phyloP scores from a whole-genome alignment of 192 early-diverging fungal species.

The Gamsiella multidivaricata region DNA sequence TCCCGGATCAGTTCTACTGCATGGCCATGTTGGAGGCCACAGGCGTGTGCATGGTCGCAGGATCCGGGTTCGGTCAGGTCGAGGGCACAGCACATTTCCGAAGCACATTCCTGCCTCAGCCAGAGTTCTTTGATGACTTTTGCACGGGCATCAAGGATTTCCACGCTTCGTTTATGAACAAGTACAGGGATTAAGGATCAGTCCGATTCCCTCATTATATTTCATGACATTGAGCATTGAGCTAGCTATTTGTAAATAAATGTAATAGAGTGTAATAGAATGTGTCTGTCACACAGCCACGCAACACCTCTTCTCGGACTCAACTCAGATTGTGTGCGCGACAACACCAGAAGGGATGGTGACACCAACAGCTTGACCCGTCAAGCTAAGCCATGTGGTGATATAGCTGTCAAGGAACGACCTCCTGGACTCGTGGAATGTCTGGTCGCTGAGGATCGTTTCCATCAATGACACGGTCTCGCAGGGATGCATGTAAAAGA shows the following conservation, averaged over 20 bases:
- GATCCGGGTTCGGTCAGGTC: slow-evolving; percentile 92
- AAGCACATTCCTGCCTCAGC: slow-evolving; percentile 94
- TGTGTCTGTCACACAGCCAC: background rate
- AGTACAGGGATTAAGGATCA: slow-evolving; percentile 61
- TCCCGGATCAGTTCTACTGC: slow-evolving; percentile 91
- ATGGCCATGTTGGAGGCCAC: slow-evolving; percentile 93
- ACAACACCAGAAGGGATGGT: slow-evolving; percentile 6
- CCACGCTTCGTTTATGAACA: slow-evolving; percentile 82
- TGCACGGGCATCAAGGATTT: slow-evolving; percentile 79
- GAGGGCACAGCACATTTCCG: slow-evolving; percentile 94
- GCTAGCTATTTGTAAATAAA: slow-evolving; percentile 21
- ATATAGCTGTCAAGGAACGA: slow-evolving; percentile 36
- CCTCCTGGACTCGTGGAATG: background rate
- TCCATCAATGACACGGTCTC: slow-evolving; percentile 66
- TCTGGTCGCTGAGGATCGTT: slow-evolving; percentile 24
- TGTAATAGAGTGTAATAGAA: background rate
- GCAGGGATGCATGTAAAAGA: slow-evolving; percentile 73
- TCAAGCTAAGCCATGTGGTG: slow-evolving; percentile 42
- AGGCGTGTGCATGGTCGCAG: slow-evolving; percentile 96
- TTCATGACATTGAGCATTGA: too few relatives aligned
- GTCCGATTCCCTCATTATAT: too few relatives aligned
- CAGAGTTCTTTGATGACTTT: slow-evolving; percentile 92
- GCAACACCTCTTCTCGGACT: too few relatives aligned
- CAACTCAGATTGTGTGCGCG: background rate
- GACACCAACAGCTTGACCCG: slow-evolving; percentile 43